Conservation (phyloP, 768 basidiomycete species). For the Vararia minispora region DNA sequence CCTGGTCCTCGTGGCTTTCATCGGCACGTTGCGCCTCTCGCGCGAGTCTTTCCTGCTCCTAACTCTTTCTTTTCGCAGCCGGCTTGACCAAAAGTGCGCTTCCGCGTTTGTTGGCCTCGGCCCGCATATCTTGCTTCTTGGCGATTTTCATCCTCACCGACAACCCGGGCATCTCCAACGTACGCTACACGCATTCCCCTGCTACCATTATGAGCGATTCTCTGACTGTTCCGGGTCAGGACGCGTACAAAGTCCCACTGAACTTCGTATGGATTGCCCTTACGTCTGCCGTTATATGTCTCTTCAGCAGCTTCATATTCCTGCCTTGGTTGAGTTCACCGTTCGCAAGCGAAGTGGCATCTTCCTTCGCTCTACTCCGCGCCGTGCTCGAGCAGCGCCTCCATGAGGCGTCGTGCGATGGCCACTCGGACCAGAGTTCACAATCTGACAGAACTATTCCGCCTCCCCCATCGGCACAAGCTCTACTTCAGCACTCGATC, state of each 20-base stretch:
- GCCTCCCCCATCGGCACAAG: constrained; percentile 14
- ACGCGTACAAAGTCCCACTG: constrained; percentile 18
- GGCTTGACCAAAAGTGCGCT: constrained; percentile 33
- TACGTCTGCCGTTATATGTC: constrained; percentile 25
- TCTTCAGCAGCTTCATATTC: constrained; percentile 26
- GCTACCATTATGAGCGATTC: background rate
- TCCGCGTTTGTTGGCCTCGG: constrained; percentile 31
- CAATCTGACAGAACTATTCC: too few species aligned
- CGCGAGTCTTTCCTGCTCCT: background rate
- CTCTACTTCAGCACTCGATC: constrained; percentile 25
- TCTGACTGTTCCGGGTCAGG: constrained; percentile 9
- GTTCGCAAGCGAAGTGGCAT: constrained; percentile 28
- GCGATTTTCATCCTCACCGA: constrained; percentile 34
- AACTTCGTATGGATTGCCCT: constrained; percentile 32
- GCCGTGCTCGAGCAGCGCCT: constrained; percentile 24
- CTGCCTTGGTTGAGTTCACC: constrained; percentile 32
- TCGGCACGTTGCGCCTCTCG: constrained; percentile 17
- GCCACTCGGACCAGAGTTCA: too few species aligned
- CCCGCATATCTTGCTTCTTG: constrained; percentile 36
- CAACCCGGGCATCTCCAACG: constrained; percentile 22
- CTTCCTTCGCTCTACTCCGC: constrained; percentile 24
- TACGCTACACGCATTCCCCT: constrained; percentile 12
- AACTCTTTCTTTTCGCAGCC: constrained; percentile 17
- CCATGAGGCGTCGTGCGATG: too few species aligned
- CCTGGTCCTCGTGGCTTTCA: constrained; percentile 27